These are phyloP conservation scores for Misopates orontium DNA, from an alignment of 257 asterid species.

Conservation along the genomic window DNA sequence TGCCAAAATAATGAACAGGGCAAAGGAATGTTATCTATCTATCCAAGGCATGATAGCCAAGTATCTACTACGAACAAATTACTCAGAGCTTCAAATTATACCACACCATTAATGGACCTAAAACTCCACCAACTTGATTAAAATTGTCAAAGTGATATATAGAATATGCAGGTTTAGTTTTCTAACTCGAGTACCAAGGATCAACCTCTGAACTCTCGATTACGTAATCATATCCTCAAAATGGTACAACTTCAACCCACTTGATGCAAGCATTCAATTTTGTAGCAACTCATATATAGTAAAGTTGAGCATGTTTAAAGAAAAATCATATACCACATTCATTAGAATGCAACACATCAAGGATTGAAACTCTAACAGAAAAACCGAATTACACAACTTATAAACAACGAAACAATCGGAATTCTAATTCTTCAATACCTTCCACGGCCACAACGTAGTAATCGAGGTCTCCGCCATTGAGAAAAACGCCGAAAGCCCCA, in stretches of 20 bases:
- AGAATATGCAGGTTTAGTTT: not conserved
- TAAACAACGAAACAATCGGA: conserved; percentile 1
- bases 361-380: conserved; percentile 1
- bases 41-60: not conserved
- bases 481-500: conserved; percentile 94
- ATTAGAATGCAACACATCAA: not conserved
- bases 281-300: not conserved
- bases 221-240: conserved; percentile 1
- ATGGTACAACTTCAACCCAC: not conserved
- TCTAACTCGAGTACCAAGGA: not conserved
- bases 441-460: conserved; percentile 99
- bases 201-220: not conserved
- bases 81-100: conserved; percentile 10
- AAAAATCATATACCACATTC: conserved; percentile 2
- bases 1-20: conserved; percentile 13
- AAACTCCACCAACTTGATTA: conserved; percentile 8
- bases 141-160: conserved; percentile 13
- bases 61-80: conserved; percentile 13
- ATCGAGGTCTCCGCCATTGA: conserved; percentile 99
- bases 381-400: not conserved
- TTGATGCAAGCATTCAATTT: not conserved
- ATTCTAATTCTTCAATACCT: conserved; percentile 47
- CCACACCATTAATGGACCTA: not conserved
- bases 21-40: conserved; percentile 17
- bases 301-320: conserved; percentile 1